Evolutionary conservation across 2,329 filamentous ascomycete genomes (phyloP).

Genomic region (Phyllosticta ampelicida): DNA sequence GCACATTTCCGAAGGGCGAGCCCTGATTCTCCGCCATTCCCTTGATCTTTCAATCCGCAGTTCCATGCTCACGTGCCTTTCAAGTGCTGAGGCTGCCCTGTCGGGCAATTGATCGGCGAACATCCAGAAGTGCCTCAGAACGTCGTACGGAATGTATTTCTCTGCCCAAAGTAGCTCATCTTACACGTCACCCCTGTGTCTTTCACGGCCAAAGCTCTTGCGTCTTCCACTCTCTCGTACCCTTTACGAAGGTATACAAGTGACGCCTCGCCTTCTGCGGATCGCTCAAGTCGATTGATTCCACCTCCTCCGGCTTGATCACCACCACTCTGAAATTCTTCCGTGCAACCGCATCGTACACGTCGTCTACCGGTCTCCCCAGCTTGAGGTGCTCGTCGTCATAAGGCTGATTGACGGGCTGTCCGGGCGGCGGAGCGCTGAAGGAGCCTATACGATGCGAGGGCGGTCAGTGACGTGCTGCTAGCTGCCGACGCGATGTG

Average conservation of each 20-base stretch:
- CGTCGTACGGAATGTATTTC: conserved; percentile 7
- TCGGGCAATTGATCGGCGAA: not conserved
- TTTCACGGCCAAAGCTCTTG: conserved; percentile 30
- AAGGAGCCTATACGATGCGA: conserved; percentile 44
- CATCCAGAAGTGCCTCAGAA: conserved; percentile 3
- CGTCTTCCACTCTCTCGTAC: conserved; percentile 47
- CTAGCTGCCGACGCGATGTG: not conserved
- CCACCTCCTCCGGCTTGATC: conserved; percentile 70
- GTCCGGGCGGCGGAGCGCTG: conserved; percentile 44
- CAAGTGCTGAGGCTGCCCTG: not conserved
- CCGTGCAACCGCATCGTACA: conserved; percentile 61
- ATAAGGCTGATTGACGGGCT: conserved; percentile 33
- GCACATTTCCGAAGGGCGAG: not conserved
- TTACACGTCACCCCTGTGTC: not conserved
- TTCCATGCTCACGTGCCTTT: not conserved
- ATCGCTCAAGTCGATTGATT: conserved; percentile 61
- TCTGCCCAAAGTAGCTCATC: not conserved
- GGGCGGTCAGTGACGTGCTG: conserved; percentile 36
- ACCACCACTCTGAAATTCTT: conserved; percentile 77
- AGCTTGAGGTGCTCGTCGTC: conserved; percentile 35
- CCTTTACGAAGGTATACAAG: conserved; percentile 51
- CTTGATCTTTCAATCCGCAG: not conserved
- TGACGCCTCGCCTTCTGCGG: conserved; percentile 53
- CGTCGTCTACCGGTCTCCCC: conserved; percentile 56
- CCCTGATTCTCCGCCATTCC: not conserved